Evolutionary conservation across 73 alveolate genomes (phyloP).

Genomic region (Paramecium pentaurelia): DNA sequence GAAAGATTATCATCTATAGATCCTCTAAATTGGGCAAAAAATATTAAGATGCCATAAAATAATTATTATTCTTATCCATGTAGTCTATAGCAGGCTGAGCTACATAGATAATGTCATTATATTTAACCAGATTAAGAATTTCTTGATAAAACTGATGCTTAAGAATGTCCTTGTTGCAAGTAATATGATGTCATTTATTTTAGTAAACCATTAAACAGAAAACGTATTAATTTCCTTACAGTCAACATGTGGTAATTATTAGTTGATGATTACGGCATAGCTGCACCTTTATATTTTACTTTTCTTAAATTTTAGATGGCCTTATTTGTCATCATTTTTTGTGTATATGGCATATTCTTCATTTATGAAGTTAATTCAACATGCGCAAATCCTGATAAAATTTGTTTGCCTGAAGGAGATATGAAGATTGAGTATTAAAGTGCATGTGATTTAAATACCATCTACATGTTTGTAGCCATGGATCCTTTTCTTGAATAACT

Average conservation of each 20-base stretch:
- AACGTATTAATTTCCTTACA: not conserved
- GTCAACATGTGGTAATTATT: not conserved
- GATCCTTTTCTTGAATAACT: not conserved
- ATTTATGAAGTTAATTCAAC: not conserved
- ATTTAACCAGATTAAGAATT: constrained; percentile 41
- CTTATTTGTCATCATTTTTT: not conserved
- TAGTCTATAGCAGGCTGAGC: constrained; percentile 1
- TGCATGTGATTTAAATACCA: not conserved
- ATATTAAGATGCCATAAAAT: not conserved
- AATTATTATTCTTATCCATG: not conserved
- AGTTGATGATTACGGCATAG: constrained; percentile 12
- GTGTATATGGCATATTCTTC: constrained; percentile 7
- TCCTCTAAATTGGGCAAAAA: not conserved
- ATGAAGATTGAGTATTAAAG: not conserved
- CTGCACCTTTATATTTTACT: constrained; percentile 30
- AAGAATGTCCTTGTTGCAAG: constrained; percentile 47
- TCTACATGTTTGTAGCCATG: not conserved
- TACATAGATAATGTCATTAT: constrained; percentile 34
- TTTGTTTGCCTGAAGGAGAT: not conserved
- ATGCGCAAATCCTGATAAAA: not conserved
- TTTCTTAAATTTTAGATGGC: not conserved
- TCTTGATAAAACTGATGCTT: not conserved
- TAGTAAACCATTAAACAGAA: not conserved
- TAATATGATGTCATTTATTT: not conserved
- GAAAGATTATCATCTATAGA: not conserved